These are phyloP conservation scores for Dictyostelium capitatum DNA, from an alignment of 78 protist genomes.

Conservation along the genomic window DNA sequence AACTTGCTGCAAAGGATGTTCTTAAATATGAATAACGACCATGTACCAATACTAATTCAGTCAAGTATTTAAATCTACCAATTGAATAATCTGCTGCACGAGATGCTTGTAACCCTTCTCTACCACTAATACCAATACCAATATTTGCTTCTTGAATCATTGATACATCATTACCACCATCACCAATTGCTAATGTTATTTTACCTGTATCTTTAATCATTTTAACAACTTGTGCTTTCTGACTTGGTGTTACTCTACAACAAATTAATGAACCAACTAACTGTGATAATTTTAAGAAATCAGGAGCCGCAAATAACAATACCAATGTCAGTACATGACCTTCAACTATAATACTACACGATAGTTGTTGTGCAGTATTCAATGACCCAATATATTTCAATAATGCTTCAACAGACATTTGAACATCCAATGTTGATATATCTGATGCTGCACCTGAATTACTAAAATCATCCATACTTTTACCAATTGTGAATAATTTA, in stretches of 20 bases:
- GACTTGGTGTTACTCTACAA: slow-evolving; percentile 95
- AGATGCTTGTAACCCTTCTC: slow-evolving; percentile 98
- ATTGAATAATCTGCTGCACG: slow-evolving; percentile 97
- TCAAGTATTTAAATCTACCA: slow-evolving; percentile 85
- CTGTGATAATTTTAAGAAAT: slow-evolving; percentile 7
- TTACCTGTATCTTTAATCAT: slow-evolving; percentile 78
- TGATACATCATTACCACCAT: slow-evolving; percentile 99
- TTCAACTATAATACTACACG: slow-evolving; percentile 51
- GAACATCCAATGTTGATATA: neutral
- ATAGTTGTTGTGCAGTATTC: neutral
- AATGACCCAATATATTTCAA: neutral
- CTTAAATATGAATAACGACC: slow-evolving; percentile 91
- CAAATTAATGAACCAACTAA: slow-evolving; percentile 87
- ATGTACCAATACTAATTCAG: slow-evolving; percentile 91
- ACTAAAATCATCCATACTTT: slow-evolving; percentile 14
- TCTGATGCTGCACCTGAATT: slow-evolving; percentile 6
- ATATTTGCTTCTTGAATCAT: slow-evolving; percentile 98
- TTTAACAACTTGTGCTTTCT: slow-evolving; percentile 93
- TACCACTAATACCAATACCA: slow-evolving; percentile 96
- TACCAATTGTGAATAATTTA: slow-evolving; percentile 61
- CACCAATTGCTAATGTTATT: slow-evolving; percentile 92
- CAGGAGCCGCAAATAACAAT: neutral
- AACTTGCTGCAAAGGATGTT: slow-evolving; percentile 83
- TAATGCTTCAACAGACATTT: slow-evolving; percentile 1
- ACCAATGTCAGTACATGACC: slow-evolving; percentile 69